phyloP scores from a whole-genome alignment of 306 rosid species.

The Vigna nakashimae region DNA sequence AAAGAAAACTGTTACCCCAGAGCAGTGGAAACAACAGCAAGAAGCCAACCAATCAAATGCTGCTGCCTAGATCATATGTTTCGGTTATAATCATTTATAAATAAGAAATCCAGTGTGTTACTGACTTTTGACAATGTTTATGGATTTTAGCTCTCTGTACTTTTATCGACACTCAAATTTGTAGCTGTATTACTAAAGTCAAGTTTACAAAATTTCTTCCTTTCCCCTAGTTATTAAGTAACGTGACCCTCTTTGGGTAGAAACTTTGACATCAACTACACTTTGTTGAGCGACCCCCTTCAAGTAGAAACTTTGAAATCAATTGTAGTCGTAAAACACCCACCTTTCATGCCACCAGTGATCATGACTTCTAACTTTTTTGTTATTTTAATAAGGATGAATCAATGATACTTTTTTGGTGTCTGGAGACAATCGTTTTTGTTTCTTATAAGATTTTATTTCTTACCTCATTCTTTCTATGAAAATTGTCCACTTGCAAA shows the following conservation, averaged over 20 bases:
- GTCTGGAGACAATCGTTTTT: background rate
- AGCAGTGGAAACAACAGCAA: constrained; percentile 89
- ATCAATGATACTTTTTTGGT: background rate
- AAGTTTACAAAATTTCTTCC: background rate
- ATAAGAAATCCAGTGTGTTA: constrained; percentile 36
- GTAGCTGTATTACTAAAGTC: constrained; percentile 23
- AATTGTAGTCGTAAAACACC: background rate
- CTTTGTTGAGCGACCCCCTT: background rate
- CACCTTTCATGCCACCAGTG: background rate
- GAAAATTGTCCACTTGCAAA: background rate
- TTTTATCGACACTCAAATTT: background rate
- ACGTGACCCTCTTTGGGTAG: background rate
- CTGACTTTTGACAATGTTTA: constrained; percentile 3
- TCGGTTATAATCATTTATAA: constrained; percentile 10
- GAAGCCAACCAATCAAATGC: constrained; percentile 63
- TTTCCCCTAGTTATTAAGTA: background rate
- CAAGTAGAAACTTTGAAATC: background rate
- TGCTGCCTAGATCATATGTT: constrained; percentile 52
- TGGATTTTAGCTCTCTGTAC: constrained; percentile 26
- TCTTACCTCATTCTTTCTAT: background rate
- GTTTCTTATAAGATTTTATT: background rate
- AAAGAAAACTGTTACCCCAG: constrained; percentile 87
- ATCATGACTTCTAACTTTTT: background rate
- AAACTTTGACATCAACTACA: constrained; percentile 1
- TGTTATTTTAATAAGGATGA: background rate